Conservation (phyloP, 2,329 filamentous ascomycete genomes). For the Gnomoniopsis smithogilvyi region DNA sequence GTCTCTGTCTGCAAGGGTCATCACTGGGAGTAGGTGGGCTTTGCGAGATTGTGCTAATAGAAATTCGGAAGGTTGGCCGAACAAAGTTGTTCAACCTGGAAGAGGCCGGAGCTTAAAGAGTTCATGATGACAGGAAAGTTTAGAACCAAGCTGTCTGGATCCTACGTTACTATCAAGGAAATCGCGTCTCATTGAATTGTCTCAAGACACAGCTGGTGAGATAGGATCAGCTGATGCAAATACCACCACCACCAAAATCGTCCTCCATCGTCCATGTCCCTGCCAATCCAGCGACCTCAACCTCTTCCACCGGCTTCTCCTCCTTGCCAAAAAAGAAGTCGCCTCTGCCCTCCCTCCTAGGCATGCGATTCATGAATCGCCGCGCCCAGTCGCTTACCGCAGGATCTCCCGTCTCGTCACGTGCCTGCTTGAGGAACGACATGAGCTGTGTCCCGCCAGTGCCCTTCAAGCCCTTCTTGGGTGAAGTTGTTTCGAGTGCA, state of each 20-base stretch:
- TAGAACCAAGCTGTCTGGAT: too few relatives aligned
- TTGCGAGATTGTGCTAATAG: too few relatives aligned
- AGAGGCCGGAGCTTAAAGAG: too few relatives aligned
- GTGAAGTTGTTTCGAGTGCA: conserved; percentile 23
- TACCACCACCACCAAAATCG: conserved; percentile 65
- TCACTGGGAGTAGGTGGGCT: too few relatives aligned
- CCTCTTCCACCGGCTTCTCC: conserved; percentile 44
- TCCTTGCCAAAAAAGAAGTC: conserved; percentile 59
- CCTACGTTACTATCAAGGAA: not conserved
- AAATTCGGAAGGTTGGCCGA: too few relatives aligned
- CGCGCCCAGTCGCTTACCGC: conserved; percentile 67
- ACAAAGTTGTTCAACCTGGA: too few relatives aligned
- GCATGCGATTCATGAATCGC: conserved; percentile 53
- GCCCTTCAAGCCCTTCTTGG: conserved; percentile 58
- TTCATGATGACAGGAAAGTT: too few relatives aligned
- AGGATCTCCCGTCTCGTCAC: conserved; percentile 93
- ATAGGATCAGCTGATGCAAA: conserved; percentile 39
- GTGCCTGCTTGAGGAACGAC: conserved; percentile 92
- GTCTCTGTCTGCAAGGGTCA: too few relatives aligned
- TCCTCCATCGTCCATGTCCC: conserved; percentile 90
- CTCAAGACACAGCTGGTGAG: not conserved
- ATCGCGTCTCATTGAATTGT: not conserved
- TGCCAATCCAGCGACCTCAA: conserved; percentile 65
- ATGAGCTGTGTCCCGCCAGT: conserved; percentile 94
- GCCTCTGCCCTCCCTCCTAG: conserved; percentile 44